A percentile compares a stretch with the other conserved stretches of the same genome.
phyloP scores from a whole-genome alignment of 306 rosid species.

The Herpetospermum pedunculosum region DNA sequence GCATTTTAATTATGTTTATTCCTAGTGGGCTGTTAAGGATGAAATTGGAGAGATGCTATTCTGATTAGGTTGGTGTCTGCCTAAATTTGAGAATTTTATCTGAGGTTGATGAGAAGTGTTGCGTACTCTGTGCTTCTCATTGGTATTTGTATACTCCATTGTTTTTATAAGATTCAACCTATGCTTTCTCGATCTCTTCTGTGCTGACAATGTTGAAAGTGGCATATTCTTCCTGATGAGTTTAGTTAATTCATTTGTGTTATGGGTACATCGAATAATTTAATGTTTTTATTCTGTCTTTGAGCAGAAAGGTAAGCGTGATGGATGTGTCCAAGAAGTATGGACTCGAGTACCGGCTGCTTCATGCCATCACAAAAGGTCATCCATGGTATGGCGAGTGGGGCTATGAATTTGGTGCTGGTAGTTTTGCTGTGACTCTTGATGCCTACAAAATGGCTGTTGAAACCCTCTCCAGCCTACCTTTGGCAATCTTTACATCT shows the following conservation, averaged over 20 bases:
- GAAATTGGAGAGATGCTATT: neutral
- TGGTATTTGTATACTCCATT: neutral
- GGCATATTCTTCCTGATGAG: neutral
- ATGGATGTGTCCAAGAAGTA: constrained; percentile 98
- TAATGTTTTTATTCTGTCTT: constrained; percentile 1
- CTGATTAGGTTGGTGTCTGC: neutral
- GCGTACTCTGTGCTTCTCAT: neutral
- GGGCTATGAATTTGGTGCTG: constrained; percentile 92
- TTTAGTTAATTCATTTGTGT: no score
- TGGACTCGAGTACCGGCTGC: constrained; percentile 78
- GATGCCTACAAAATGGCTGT: constrained; percentile 55
- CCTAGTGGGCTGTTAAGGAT: neutral
- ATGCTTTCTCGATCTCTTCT: no score
- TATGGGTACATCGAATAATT: neutral
- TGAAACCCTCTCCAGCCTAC: constrained; percentile 54
- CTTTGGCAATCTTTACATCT: constrained; percentile 44
- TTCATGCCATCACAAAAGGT: constrained; percentile 68
- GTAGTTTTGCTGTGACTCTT: constrained; percentile 81
- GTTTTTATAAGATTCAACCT: no score
- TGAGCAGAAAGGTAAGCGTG: constrained; percentile 70
- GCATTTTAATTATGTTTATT: neutral
- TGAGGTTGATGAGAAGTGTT: neutral
- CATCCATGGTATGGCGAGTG: constrained; percentile 91
- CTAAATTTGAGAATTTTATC: neutral
- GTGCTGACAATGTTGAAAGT: neutral